A percentile compares a stretch with the other conserved stretches of the same genome.
Conservation (phyloP, 2,329 filamentous ascomycete genomes). For the Neopestalotiopsis sp. region DNA sequence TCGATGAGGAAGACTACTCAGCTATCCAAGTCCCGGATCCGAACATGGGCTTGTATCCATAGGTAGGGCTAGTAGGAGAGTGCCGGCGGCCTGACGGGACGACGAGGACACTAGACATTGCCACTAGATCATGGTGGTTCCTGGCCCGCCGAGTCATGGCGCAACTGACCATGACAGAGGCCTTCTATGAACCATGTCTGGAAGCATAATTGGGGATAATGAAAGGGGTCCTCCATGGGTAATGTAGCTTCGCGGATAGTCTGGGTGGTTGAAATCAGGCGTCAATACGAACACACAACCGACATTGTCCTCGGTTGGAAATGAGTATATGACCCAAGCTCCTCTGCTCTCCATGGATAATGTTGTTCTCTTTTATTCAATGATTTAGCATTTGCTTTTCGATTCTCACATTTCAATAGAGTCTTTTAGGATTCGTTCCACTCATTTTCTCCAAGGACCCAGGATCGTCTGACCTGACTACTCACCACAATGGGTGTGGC, state of each 20-base stretch:
- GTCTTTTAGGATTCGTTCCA: not conserved
- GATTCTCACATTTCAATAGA: not conserved
- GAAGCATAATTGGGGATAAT: not conserved
- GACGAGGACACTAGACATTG: not conserved
- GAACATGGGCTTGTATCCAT: too few species aligned
- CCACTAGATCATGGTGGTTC: not conserved
- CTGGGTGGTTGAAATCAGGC: not conserved
- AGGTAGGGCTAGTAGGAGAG: not conserved
- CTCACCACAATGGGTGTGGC: conserved; percentile 6
- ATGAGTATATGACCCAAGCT: not conserved
- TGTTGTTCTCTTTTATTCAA: not conserved
- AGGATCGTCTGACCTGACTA: not conserved
- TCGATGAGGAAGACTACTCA: too few species aligned
- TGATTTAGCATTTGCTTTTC: not conserved
- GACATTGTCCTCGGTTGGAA: not conserved
- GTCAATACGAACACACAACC: not conserved
- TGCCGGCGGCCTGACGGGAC: not conserved
- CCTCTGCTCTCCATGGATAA: not conserved
- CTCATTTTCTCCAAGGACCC: not conserved
- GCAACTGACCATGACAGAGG: not conserved
- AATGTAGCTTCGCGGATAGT: not conserved
- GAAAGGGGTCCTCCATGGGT: not conserved
- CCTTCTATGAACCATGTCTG: not conserved
- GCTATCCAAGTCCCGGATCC: too few species aligned
- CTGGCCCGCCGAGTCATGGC: not conserved